Conservation (phyloP, 352 stramenopile genomes). For the Pythium apleroticum region DNA sequence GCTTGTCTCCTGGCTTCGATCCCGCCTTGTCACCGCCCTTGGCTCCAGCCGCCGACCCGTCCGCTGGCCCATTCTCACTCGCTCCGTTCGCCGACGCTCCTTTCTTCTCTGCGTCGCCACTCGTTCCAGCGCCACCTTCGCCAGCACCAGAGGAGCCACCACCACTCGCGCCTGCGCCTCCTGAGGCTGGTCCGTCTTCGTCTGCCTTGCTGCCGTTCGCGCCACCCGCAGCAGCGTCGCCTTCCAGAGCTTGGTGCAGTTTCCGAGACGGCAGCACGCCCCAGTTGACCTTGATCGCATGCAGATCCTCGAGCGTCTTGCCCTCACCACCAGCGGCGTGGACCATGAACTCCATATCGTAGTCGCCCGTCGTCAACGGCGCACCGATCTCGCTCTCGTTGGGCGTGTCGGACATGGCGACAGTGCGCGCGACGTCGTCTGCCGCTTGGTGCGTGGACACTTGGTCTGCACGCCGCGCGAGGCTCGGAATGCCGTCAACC, state of each 20-base stretch:
- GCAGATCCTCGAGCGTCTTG: slow-evolving; percentile 58
- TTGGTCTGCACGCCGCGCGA: slow-evolving; percentile 34
- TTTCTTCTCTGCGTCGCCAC: slow-evolving; percentile 51
- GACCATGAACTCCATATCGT: slow-evolving; percentile 78
- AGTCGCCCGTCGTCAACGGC: slow-evolving; percentile 56
- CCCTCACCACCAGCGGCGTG: slow-evolving; percentile 39
- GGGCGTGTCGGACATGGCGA: slow-evolving; percentile 45
- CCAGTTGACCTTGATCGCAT: slow-evolving; percentile 70
- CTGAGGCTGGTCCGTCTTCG: slow-evolving; percentile 15
- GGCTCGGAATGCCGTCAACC: slow-evolving; percentile 35
- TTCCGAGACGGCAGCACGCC: slow-evolving; percentile 66
- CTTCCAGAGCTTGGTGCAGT: slow-evolving; percentile 34
- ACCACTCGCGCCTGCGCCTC: slow-evolving; percentile 13
- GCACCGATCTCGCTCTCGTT: slow-evolving; percentile 75
- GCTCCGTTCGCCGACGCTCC: slow-evolving; percentile 24
- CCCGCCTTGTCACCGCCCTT: slow-evolving; percentile 45
- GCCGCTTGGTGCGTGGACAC: slow-evolving; percentile 46
- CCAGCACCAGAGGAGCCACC: slow-evolving; percentile 17
- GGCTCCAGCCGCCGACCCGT: slow-evolving; percentile 8
- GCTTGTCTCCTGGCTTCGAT: slow-evolving; percentile 21
- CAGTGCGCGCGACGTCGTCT: slow-evolving; percentile 57
- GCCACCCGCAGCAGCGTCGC: slow-evolving; percentile 22
- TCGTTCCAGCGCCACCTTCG: slow-evolving; percentile 5
- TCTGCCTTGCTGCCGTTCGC: slow-evolving; percentile 32
- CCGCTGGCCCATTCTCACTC: slow-evolving; percentile 8